Evolutionary conservation across 108 stramenopile genomes (phyloP), one percentile per base, ranked within the genome.

Genomic region (Cyclotella kingstonii): DNA sequence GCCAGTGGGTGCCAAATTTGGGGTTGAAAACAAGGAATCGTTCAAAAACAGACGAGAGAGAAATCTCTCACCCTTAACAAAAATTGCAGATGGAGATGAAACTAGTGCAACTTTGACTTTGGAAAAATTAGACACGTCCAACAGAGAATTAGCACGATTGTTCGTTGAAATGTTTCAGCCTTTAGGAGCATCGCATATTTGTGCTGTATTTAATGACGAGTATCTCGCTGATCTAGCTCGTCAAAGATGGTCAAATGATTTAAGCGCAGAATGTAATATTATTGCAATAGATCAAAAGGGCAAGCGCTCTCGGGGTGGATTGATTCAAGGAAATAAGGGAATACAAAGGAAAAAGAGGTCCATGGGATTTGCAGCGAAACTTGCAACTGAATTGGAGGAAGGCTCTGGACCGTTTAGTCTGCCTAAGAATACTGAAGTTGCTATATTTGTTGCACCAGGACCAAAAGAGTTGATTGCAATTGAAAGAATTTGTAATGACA

Each of bases 81-180:
- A n/a, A n/a, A n/a, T n/a, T n/a, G 63, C 34, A 15, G 57, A 42
- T 34, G 38, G 42, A 9, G 60, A 40, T 0, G 47, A 53, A 39
- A 53, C 73, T 17, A 79, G 66, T 5, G 5, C 36, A 14, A 73
- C 54, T 8, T 72, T 86, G 0, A 88, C 84, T 0, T 57, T 64
- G 36, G 71, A 70, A 26, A 62, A 58, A 40, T 69, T 91, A 23
- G 83, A 91, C 58, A 81, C 74, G 29, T 88, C 87, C 27, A 82
- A 91, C 70, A 83, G 90, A 26, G 90, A 91, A 73, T 64, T 91
- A 64, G 87, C 87, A 9, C 70, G 90, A 25, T 38, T 89, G 11
- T 88, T 91, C 62, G 90, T 91, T 2, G 90, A 91, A 53, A 91
- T 91, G 90, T 91, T 91, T 42, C 90, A 91, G 72, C 90, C 90